Base-by-base conservation (phyloP, 768 basidiomycete genomes). In the Gymnopilus junonius region DNA sequence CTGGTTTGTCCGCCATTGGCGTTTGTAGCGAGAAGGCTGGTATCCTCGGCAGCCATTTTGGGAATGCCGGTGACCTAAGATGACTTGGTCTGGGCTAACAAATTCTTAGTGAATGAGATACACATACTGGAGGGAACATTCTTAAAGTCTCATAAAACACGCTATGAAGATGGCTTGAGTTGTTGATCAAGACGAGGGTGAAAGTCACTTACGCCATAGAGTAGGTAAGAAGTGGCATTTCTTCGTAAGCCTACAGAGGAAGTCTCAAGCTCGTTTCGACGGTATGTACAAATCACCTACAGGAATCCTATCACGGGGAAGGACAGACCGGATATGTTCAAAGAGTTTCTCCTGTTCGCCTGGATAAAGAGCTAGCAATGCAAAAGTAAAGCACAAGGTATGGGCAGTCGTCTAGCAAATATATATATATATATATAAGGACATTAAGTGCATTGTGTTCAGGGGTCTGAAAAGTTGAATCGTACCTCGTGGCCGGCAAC, bases 401-500 rank as follows among this genome's bases (percentile, higher is more conserved):
- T 81, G 77, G 11, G 77, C 59, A 75, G 78, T 60, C 73, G 71
- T 72, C 71, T 72, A 27, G 59, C 60, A 72, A 75, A 31, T 80
- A 61, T 48, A n/a, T n/a, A n/a, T n/a, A n/a, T n/a, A n/a, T n/a
- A n/a, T 14, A 51, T 70, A 77, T 60, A 77, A 76, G 66, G 81
- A 78, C 53, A 76, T 70, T 2, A 78, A 76, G 8, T 70, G 75
- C 59, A 80, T 69, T 74, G 59, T 77, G 71, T 6, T 74, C 74
- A 25, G 75, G 74, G 8, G 72, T 77, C 61, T 23, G 62, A n/a
- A n/a, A n/a, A n/a, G n/a, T n/a, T n/a, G n/a, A n/a, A n/a, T n/a
- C 68, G 15, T 60, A 85, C 85, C 76, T 87, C 87, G 61, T 87
- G 85, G 8, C 87, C 87, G 23, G 88, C 88, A 21, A 90, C 70